Conservation (phyloP, 1,139 yeast genomes). For the Meyerozyma carpophila region DNA sequence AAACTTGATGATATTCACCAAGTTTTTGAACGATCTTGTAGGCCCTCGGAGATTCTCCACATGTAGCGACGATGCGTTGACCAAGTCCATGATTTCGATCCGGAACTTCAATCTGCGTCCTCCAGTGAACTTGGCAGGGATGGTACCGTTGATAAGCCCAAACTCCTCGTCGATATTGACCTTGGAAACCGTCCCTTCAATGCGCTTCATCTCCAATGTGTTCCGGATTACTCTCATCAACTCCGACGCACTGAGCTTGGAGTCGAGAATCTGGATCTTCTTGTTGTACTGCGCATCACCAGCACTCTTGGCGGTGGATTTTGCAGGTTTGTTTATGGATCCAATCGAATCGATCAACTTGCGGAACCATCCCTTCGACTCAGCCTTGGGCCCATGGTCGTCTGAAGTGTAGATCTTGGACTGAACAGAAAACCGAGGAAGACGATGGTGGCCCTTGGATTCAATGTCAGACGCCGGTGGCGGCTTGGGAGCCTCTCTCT, state of each 20-base stretch:
- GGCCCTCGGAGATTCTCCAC: conserved; percentile 62
- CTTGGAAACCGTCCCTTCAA: conserved; percentile 46
- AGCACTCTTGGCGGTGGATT: conserved; percentile 4
- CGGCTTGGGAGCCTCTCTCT: conserved; percentile 41
- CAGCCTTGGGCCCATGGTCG: conserved; percentile 7
- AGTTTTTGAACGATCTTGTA: conserved; percentile 55
- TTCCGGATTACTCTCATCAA: conserved; percentile 31
- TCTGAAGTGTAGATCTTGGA: conserved; percentile 8
- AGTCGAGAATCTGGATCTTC: conserved; percentile 30
- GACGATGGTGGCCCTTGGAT: conserved; percentile 17
- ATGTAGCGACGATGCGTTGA: conserved; percentile 43
- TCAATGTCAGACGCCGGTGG: conserved; percentile 17
- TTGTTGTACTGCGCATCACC: conserved; percentile 7
- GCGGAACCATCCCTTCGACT: conserved; percentile 30
- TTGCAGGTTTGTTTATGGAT: conserved; percentile 1
- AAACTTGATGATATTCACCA: conserved; percentile 43
- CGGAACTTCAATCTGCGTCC: conserved; percentile 46
- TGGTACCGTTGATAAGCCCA: conserved; percentile 40
- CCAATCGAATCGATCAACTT: conserved; percentile 23
- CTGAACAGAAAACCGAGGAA: conserved; percentile 19
- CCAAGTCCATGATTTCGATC: conserved; percentile 38
- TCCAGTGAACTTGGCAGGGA: conserved; percentile 44
- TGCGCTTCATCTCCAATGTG: conserved; percentile 42
- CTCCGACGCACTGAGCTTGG: conserved; percentile 24
- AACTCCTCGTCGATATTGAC: conserved; percentile 40